phyloP scores from a whole-genome alignment of 2,329 filamentous ascomycete genomes.

The Daldinia sp. region DNA sequence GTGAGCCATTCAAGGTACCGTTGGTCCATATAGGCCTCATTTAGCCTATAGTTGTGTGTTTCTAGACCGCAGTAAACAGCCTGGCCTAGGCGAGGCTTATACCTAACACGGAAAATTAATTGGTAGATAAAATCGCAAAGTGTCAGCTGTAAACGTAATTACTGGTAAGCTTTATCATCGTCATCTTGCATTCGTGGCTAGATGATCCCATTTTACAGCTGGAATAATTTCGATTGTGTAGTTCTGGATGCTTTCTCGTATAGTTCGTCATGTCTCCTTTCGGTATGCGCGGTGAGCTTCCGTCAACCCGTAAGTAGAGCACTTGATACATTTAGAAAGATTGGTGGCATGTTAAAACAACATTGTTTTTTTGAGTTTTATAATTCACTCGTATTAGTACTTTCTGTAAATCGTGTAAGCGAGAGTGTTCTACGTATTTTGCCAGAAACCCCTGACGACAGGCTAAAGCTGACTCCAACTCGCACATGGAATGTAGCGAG shows the following conservation, averaged over 20 bases:
- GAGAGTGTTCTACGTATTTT: slow-evolving; percentile 24
- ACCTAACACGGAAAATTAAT: slow-evolving; percentile 13
- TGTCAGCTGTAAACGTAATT: slow-evolving; percentile 18
- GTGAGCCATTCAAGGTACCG: slow-evolving; percentile 13
- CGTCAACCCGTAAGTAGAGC: not conserved
- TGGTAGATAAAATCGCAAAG: slow-evolving; percentile 6
- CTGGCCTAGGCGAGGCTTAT: slow-evolving; percentile 29
- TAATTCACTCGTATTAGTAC: not conserved
- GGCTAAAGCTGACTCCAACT: slow-evolving; percentile 22
- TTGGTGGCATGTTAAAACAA: not conserved
- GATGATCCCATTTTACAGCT: slow-evolving; percentile 13
- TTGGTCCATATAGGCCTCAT: slow-evolving; percentile 35
- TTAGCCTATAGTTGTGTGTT: slow-evolving; percentile 27
- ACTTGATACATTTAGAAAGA: not conserved
- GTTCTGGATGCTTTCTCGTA: not conserved
- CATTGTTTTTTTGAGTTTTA: not conserved
- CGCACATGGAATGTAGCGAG: not conserved
- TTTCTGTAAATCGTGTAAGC: not conserved
- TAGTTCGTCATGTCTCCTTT: not conserved
- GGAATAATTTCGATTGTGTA: not conserved
- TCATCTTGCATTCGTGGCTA: not conserved
- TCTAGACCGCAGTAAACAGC: slow-evolving; percentile 33
- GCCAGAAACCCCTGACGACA: slow-evolving; percentile 25
- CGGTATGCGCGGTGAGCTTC: not conserved
- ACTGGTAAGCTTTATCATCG: not conserved